A percentile compares a stretch with the other conserved stretches of the same genome.
These are phyloP conservation scores for Rhodotorula toruloides DNA, from an alignment of 768 basidiomycete species.

Conservation along the genomic window DNA sequence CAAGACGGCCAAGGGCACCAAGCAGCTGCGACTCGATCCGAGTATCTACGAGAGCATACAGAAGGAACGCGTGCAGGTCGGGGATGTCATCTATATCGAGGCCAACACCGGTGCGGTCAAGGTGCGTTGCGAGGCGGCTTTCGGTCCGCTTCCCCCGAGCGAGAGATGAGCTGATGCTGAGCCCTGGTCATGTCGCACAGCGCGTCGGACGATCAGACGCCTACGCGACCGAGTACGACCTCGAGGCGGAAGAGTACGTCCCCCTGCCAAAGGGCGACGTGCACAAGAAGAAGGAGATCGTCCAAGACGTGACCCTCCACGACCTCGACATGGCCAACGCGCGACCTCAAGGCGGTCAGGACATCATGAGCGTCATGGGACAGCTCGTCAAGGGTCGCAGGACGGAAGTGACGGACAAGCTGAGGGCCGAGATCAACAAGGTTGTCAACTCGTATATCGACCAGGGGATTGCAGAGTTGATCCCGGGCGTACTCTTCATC, in stretches of 20 bases:
- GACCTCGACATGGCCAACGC: constrained; percentile 96
- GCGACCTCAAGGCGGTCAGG: constrained; percentile 85
- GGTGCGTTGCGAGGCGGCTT: constrained; percentile 50
- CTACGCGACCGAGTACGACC: constrained; percentile 93
- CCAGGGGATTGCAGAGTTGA: constrained; percentile 94
- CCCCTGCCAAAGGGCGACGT: constrained; percentile 95
- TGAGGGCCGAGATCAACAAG: constrained; percentile 91
- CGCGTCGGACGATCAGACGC: constrained; percentile 95
- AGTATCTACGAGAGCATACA: constrained; percentile 94
- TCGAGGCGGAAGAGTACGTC: constrained; percentile 97
- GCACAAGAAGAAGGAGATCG: constrained; percentile 89
- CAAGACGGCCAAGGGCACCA: constrained; percentile 89
- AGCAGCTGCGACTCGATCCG: constrained; percentile 88
- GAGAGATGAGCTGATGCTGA: background rate
- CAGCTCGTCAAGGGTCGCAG: constrained; percentile 82
- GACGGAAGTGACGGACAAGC: constrained; percentile 95
- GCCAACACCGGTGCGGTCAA: constrained; percentile 90
- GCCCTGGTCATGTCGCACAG: constrained; percentile 48
- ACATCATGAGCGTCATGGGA: constrained; percentile 97
- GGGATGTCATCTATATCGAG: constrained; percentile 95
- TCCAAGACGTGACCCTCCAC: constrained; percentile 89
- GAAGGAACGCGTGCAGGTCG: constrained; percentile 93
- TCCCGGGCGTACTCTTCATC: constrained; percentile 96
- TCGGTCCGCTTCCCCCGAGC: too few relatives aligned
- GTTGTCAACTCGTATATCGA: constrained; percentile 96